A percentile compares a stretch with the other conserved stretches of the same genome.
Evolutionary conservation across 306 rosid species (phyloP).

Genomic region (Acmispon strigosus): DNA sequence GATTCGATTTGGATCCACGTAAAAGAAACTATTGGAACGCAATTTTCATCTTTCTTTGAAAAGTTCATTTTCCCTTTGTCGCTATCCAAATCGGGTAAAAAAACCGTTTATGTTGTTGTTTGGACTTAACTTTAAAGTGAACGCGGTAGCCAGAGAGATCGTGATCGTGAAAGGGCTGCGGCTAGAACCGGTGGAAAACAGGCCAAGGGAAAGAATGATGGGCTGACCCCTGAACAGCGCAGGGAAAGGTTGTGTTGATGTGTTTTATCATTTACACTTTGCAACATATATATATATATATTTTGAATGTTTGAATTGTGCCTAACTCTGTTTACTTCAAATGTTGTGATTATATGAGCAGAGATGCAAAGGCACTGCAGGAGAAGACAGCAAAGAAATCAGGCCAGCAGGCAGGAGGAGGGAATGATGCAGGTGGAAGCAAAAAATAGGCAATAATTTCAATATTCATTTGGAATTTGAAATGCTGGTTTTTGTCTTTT

Average conservation of each 20-base stretch:
- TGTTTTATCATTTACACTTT: not conserved
- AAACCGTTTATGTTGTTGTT: constrained; percentile 4
- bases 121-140: constrained; percentile 47
- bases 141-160: constrained; percentile 76
- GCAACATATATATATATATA: not conserved
- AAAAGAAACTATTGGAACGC: too few species aligned
- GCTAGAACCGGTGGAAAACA: constrained; percentile 41
- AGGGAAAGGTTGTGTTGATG: constrained; percentile 61
- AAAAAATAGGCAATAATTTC: constrained; percentile 26
- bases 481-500: not conserved
- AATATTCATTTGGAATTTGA: not conserved
- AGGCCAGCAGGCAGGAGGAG: constrained; percentile 37
- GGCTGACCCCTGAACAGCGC: constrained; percentile 80
- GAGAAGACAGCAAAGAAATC: constrained; percentile 66
- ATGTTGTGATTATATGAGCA: not conserved
- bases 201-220: constrained; percentile 38
- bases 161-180: constrained; percentile 73
- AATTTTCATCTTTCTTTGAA: not conserved
- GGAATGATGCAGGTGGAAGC: constrained; percentile 34
- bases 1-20: not conserved
- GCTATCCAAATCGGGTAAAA: not conserved
- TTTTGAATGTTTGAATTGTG: not conserved
- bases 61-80: not conserved
- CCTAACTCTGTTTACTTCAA: not conserved
- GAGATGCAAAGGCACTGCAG: constrained; percentile 72